Evolutionary conservation across 768 basidiomycete species (phyloP).

Genomic region (Hydnum rufescens): DNA sequence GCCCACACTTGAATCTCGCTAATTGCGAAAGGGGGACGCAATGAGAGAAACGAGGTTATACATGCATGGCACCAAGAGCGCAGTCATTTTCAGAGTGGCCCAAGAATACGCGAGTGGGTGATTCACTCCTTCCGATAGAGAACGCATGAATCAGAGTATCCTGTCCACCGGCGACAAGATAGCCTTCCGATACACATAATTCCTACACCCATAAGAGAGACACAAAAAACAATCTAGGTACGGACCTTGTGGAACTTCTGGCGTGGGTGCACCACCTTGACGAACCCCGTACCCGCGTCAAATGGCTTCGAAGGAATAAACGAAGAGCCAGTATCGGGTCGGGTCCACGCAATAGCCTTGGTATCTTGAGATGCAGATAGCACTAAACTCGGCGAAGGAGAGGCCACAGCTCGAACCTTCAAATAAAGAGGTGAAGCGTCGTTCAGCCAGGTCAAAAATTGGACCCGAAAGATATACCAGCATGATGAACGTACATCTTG

Average conservation of each 20-base stretch:
- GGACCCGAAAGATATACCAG: conserved; percentile 3
- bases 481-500: conserved; percentile 41
- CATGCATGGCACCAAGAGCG: conserved; percentile 53
- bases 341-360: conserved; percentile 73
- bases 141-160: conserved; percentile 79
- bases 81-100: conserved; percentile 89
- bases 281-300: conserved; percentile 47
- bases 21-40: conserved; percentile 7
- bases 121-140: conserved; percentile 39
- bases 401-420: conserved; percentile 66
- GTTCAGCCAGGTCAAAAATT: no score
- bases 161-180: conserved; percentile 71
- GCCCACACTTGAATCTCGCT: conserved; percentile 92
- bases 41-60: not conserved
- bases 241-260: no score
- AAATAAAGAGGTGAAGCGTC: conserved; percentile 7
- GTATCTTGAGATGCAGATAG: conserved; percentile 86
- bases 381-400: conserved; percentile 56
- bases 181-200: conserved; percentile 33
- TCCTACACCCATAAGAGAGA: no score
- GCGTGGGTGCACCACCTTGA: conserved; percentile 75
- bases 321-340: conserved; percentile 25
- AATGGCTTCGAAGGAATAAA: conserved; percentile 39
- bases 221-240: no score
- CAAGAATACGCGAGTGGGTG: conserved; percentile 50